Evolutionary conservation across 2,329 filamentous ascomycete species (phyloP), one percentile per base, ranked within the genome.

Genomic region (Colletotrichum endophyticum): DNA sequence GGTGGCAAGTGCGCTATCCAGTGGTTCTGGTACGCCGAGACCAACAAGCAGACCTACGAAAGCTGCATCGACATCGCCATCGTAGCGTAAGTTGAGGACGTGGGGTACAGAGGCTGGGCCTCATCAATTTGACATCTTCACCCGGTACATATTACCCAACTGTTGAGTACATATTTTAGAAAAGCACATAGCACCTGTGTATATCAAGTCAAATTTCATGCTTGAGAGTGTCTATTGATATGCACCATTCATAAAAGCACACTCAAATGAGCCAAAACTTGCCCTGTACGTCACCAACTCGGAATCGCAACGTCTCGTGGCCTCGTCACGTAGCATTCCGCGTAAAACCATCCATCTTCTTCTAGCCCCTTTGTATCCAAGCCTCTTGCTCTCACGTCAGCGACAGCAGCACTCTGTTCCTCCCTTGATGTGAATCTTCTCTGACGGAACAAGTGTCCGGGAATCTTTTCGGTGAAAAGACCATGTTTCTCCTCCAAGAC

Each of bases 11-110:
- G 85, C 67, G 81, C 79, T 5, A 86, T 93, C 62, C 91, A 93
- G 83, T 92, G 91, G 91, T 92, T 86, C 83, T 93, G 91, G 91
- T 87, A 91, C 76, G 90, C 91, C 6, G 81, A 83, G 19, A 85
- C 84, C 71, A 88, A 91, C 77, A 80, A 89, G 74, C 92, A 93
- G 87, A 92, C 91, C 13, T 93, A 93, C 81, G 89, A 92, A 85
- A 88, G 88, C 66, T 93, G 92, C 83, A 85, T 93, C 68, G 92
- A 93, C 80, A 92, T 94, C 70, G 79, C 77, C 49, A 27, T 79
- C 28, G 59, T 49, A 8, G 64, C n/a, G 4, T 64, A 53, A 53
- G 44, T 53, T 53, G 44, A 53, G 44, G 44, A 53, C 44, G n/a
- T 22, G n/a, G n/a, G 2, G 44, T 13, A 53, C 44, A 25, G 44